phyloP scores from a whole-genome alignment of 192 early-diverging fungal genomes.

The Ambispora gerdemannii region DNA sequence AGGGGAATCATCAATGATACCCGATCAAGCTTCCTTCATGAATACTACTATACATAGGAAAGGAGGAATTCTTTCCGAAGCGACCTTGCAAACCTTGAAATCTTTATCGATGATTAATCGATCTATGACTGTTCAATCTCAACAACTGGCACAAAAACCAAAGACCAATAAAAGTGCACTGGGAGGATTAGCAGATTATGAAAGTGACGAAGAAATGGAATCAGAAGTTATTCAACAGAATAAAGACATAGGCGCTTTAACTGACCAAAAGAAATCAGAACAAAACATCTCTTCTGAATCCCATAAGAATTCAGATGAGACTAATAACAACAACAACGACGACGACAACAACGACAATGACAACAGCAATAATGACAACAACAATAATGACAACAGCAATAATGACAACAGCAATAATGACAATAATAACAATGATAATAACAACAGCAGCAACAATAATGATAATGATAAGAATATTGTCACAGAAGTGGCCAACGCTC shows the following conservation, averaged over 20 bases:
- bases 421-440: no score
- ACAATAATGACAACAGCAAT: no score
- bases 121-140: neutral
- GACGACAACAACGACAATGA: no score
- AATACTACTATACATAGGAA: conserved; percentile 15
- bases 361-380: no score
- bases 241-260: neutral
- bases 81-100: conserved; percentile 26
- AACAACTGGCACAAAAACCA: neutral
- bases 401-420: no score
- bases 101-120: neutral
- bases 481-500: no score
- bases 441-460: no score
- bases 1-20: neutral
- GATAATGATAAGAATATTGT: no score
- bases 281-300: neutral
- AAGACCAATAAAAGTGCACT: conserved; percentile 32
- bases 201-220: conserved; percentile 44
- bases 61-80: conserved; percentile 33
- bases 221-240: neutral
- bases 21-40: conserved; percentile 10
- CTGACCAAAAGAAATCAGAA: no score
- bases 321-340: no score
- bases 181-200: conserved; percentile 43
- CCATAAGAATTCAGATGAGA: no score